Base-by-base conservation (phyloP, 1,139 yeast genomes). In the Kodamaea derodonti region DNA sequence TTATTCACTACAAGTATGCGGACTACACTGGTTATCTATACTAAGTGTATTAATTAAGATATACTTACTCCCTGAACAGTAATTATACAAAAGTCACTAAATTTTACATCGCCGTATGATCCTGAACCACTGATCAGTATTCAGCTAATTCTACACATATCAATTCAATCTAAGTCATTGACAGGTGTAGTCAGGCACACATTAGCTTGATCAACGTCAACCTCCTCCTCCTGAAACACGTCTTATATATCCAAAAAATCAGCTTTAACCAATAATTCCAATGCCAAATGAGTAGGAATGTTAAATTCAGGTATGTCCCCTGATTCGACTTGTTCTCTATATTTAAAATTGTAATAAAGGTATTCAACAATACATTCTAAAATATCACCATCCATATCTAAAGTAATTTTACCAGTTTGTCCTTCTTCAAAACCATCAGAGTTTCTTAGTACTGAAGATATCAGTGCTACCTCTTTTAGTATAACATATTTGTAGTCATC, bases 211-310 rank as follows among this genome's bases (percentile, higher is more conserved):
- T n/a, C n/a, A n/a, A n/a, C n/a, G n/a, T n/a, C n/a, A n/a, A n/a
- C n/a, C n/a, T n/a, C n/a, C n/a, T n/a, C n/a, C n/a, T n/a, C n/a
- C n/a, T n/a, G n/a, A n/a, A n/a, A n/a, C n/a, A 18, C 9, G 22
- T 7, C 18, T 22, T 42, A 69, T 35, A 80, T 79, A 52, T 86
- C 92, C 48, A 88, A 65, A 54, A 78, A 88, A 54, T 90, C 97
- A 0, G 97, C 95, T 23, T 95, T 95, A 26, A 92, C 94, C 32
- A 92, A 62, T 46, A 92, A 64, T 52, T 92, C 97, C 45, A 92
- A 66, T 0, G 97, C 96, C 74, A 90, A 76, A 48, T 87, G 97
- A 0, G 97, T 92, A 0, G 97, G 97, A 1, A 92, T 79, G 31
- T 84, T 82, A 56, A 92, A 92, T 41, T 85, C 94, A 0, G 95